Base-by-base conservation (phyloP, 176 grass and related monocot genomes). In the Aegilops umbellulata region DNA sequence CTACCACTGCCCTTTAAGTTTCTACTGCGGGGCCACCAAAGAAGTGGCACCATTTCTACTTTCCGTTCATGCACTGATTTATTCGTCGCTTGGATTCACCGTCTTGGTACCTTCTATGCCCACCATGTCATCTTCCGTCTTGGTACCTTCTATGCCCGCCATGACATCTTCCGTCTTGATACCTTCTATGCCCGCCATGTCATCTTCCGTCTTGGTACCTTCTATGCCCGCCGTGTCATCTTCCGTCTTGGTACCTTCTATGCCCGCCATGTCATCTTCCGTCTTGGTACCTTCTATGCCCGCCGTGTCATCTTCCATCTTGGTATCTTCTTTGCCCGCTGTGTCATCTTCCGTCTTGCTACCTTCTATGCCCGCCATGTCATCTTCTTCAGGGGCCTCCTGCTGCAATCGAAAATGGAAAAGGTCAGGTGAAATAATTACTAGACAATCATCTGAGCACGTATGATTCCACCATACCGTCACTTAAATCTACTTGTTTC, bases 321-420 rank as follows among this genome's bases (percentile, higher is more conserved):
- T 47, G 46, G 13, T 47, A 47, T 12, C 44, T 47, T 47, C 44
- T 15, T 4, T 47, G 16, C 20, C 46, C 3, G 2, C 65, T 1
- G 10, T 19, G 8, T 6, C n/a, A 80, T 55, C 51, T 55, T 68
- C 67, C 5, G 47, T 49, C 47, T 49, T 49, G 47, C 13, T 51
- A 17, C 47, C 47, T 51, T 51, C 47, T 17, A 6, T 19, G 17
- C 5, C 47, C 5, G 2, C 57, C 2, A 14, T 20, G 9, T 6
- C 23, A 80, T 22, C 55, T 58, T 68, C 67, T 55, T 80, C 76
- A 41, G 68, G 49, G 2, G 29, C 53, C 76, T 88, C 86, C 89
- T 85, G 70, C 51, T 22, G 29, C 38, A 72, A 82, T 19, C 51
- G 62, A 35, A 60, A 61, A 29, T 32, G 27, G 32, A 36, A 22